Percentiles rank a stretch among this genome's conserved stretches.
phyloP scores from a whole-genome alignment of 2,329 filamentous ascomycete genomes.

The Claviceps sorghi region DNA sequence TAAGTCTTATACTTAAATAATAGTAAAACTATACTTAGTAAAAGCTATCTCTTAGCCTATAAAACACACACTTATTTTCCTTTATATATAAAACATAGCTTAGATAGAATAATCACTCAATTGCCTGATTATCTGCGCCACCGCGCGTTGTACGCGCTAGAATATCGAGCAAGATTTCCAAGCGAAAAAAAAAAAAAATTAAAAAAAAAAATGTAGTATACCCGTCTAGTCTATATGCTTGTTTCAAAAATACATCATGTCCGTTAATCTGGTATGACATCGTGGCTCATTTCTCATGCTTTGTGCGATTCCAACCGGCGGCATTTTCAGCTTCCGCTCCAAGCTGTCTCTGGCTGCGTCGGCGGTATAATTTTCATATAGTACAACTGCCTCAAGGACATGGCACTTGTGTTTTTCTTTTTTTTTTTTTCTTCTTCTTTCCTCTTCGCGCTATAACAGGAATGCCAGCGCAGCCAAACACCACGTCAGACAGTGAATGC shows the following conservation, averaged over 20 bases:
- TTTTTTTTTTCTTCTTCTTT: not conserved
- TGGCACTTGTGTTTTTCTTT: not conserved
- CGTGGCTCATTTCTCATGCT: not conserved
- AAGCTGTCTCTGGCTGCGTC: not conserved
- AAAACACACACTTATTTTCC: too few species aligned
- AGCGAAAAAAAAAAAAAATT: too few species aligned
- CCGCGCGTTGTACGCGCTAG: too few species aligned
- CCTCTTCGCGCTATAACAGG: not conserved
- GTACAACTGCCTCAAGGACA: not conserved
- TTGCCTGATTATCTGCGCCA: too few species aligned
- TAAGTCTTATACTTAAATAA: too few species aligned
- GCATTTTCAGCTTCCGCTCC: not conserved
- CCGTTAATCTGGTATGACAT: not conserved
- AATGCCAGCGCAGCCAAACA: not conserved
- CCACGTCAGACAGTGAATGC: not conserved
- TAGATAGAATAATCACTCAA: too few species aligned
- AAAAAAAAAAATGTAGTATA: not conserved
- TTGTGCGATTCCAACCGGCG: not conserved
- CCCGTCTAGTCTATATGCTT: not conserved
- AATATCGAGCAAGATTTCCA: too few species aligned
- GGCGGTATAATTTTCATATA: not conserved
- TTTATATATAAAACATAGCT: too few species aligned
- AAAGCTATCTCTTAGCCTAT: too few species aligned
- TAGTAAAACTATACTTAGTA: too few species aligned
- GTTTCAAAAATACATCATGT: not conserved